Percentiles rank a stretch among this genome's conserved stretches.
These are phyloP conservation scores for Pleurotus pulmonarius DNA, from an alignment of 768 basidiomycete genomes.

Conservation along the genomic window DNA sequence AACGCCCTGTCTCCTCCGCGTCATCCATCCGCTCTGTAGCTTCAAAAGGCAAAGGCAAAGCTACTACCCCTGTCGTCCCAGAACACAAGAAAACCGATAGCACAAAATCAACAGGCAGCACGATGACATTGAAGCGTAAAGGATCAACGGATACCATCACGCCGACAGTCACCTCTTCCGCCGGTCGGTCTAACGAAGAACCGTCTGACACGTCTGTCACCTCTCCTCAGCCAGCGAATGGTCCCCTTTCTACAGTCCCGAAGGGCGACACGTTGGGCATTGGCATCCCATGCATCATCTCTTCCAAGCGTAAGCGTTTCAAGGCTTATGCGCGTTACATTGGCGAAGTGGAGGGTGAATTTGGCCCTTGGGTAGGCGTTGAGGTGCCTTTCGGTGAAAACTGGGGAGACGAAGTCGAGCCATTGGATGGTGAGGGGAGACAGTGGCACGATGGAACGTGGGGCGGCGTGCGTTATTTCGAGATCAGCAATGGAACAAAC, in stretches of 20 bases:
- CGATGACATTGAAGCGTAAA: conserved; percentile 36
- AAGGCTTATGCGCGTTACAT: conserved; percentile 87
- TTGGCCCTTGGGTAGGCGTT: conserved; percentile 87
- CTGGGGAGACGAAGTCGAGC: conserved; percentile 33
- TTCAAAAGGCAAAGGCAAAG: conserved; percentile 16
- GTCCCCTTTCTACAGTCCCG: conserved; percentile 22
- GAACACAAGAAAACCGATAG: conserved; percentile 46
- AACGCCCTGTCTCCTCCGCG: conserved; percentile 11
- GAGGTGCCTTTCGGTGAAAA: conserved; percentile 72
- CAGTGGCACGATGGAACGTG: conserved; percentile 85
- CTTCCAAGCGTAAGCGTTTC: conserved; percentile 79
- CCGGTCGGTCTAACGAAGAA: conserved; percentile 12
- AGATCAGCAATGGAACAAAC: conserved; percentile 46
- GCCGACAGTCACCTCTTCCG: conserved; percentile 7
- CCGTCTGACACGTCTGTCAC: conserved; percentile 18
- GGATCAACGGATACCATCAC: conserved; percentile 47
- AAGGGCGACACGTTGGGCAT: conserved; percentile 76
- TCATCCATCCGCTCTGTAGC: conserved; percentile 6
- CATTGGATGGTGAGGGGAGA: conserved; percentile 41
- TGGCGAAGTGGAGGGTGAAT: conserved; percentile 78
- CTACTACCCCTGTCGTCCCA: conserved; percentile 2
- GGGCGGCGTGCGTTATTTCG: conserved; percentile 82
- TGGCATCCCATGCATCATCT: conserved; percentile 88
- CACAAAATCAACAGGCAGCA: conserved; percentile 37
- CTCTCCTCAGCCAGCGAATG: conserved; percentile 11